A percentile compares a stretch with the other conserved stretches of the same genome.
These are phyloP conservation scores for Comarum palustre DNA, from an alignment of 306 rosid species.

Conservation along the genomic window DNA sequence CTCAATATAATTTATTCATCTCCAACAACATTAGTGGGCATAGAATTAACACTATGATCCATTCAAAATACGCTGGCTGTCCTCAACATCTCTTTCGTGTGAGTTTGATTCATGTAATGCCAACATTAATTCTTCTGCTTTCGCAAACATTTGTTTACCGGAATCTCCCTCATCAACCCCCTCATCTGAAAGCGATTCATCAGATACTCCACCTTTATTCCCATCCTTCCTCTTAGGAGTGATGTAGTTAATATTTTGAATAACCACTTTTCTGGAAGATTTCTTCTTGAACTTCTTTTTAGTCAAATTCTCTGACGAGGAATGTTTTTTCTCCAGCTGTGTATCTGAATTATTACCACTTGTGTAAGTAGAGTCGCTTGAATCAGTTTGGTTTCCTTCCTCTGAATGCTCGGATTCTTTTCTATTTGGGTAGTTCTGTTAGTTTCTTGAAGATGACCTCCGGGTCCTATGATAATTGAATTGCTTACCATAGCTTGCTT, in stretches of 20 bases:
- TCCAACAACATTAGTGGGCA: constrained; percentile 32
- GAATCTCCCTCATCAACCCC: constrained; percentile 31
- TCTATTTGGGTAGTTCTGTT: constrained; percentile 33
- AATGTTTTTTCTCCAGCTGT: constrained; percentile 31
- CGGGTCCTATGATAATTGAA: constrained; percentile 23
- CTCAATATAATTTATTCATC: constrained; percentile 40
- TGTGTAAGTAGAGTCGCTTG: constrained; percentile 30
- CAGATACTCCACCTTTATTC: constrained; percentile 42
- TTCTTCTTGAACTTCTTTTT: constrained; percentile 40
- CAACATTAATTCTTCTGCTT: constrained; percentile 44
- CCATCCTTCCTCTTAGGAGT: constrained; percentile 61
- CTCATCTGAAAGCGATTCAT: constrained; percentile 41
- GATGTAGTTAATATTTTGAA: constrained; percentile 68
- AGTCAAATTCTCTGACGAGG: constrained; percentile 35
- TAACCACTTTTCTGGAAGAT: constrained; percentile 56
- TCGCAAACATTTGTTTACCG: constrained; percentile 38
- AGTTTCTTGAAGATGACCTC: constrained; percentile 39
- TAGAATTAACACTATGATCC: constrained; percentile 26
- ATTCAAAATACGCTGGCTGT: neutral
- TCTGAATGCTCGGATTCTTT: constrained; percentile 37
- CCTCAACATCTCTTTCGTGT: neutral
- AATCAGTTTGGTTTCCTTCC: constrained; percentile 31
- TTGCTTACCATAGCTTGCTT: neutral
- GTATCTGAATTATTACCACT: constrained; percentile 44
- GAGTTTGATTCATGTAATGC: constrained; percentile 31